A percentile compares a stretch with the other conserved stretches of the same genome.
Conservation (phyloP, 2,329 filamentous ascomycete genomes). For the Alternaria panax region DNA sequence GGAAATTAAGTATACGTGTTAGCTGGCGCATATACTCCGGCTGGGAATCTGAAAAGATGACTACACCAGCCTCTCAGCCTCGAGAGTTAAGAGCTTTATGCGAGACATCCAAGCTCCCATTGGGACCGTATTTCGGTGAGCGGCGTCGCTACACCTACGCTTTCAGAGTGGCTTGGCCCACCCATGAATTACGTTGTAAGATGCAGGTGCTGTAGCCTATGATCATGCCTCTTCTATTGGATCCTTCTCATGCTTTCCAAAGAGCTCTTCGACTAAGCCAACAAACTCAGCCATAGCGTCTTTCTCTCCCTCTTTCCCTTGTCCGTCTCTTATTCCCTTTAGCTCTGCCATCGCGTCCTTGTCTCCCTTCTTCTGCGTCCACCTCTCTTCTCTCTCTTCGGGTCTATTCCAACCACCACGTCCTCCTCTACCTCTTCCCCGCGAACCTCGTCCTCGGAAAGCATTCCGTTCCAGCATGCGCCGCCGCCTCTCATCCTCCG, state of each 20-base stretch:
- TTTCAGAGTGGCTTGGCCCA: not conserved
- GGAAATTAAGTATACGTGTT: constrained; percentile 48
- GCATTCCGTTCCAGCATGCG: constrained; percentile 23
- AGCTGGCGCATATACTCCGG: not conserved
- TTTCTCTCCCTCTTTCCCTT: constrained; percentile 40
- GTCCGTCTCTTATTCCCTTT: constrained; percentile 35
- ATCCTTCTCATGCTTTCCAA: constrained; percentile 19
- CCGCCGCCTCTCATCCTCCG: constrained; percentile 29
- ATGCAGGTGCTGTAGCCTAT: not conserved
- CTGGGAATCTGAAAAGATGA: too few species aligned
- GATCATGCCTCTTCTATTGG: not conserved
- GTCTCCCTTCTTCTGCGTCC: constrained; percentile 44
- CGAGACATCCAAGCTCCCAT: too few species aligned
- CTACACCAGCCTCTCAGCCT: too few species aligned
- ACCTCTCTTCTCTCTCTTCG: constrained; percentile 21
- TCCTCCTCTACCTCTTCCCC: constrained; percentile 27
- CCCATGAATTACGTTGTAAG: not conserved
- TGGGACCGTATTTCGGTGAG: too few species aligned
- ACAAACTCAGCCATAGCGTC: constrained; percentile 54
- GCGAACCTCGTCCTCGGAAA: constrained; percentile 22
- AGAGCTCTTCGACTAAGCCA: constrained; percentile 34
- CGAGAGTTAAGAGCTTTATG: too few species aligned
- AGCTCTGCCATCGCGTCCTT: constrained; percentile 40
- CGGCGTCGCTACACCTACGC: too few species aligned
- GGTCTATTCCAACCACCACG: constrained; percentile 20